These are phyloP conservation scores for Ampelocalamus luodianensis DNA, from an alignment of 176 grass and related monocot genomes.

Conservation along the genomic window DNA sequence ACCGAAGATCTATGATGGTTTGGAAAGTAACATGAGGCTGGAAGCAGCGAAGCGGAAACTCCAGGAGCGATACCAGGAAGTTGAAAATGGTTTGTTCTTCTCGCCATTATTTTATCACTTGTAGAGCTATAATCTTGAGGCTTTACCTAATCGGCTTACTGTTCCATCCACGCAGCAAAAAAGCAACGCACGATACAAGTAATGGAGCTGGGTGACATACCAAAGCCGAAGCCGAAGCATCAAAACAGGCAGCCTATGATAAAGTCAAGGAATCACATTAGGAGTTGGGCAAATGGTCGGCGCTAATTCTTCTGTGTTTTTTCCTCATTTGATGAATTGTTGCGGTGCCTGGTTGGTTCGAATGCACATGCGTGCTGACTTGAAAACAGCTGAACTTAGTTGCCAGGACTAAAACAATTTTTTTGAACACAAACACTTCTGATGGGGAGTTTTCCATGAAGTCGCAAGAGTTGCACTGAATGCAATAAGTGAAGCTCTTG, in stretches of 20 bases:
- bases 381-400: constrained; percentile 36
- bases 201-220: constrained; percentile 78
- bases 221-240: constrained; percentile 74
- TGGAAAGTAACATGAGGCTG: constrained; percentile 63
- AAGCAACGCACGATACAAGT: constrained; percentile 86
- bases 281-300: constrained; percentile 51
- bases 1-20: constrained; percentile 51
- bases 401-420: constrained; percentile 30
- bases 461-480: constrained; percentile 24
- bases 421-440: constrained; percentile 52
- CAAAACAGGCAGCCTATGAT: constrained; percentile 52
- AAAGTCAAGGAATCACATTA: constrained; percentile 63
- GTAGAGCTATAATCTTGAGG: constrained; percentile 1
- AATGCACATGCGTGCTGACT: constrained; percentile 13
- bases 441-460: constrained; percentile 26
- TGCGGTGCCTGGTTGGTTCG: constrained; percentile 28
- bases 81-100: constrained; percentile 76
- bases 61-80: constrained; percentile 92
- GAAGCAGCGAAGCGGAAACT: constrained; percentile 84
- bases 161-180: constrained; percentile 66
- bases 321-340: constrained; percentile 40
- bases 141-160: constrained; percentile 23
- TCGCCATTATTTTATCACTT: background rate
- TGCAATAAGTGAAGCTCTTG: constrained; percentile 38
- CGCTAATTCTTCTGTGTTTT: constrained; percentile 44